Evolutionary conservation across 352 stramenopile species (phyloP).

Genomic region (Salisapilia sapeloensis): DNA sequence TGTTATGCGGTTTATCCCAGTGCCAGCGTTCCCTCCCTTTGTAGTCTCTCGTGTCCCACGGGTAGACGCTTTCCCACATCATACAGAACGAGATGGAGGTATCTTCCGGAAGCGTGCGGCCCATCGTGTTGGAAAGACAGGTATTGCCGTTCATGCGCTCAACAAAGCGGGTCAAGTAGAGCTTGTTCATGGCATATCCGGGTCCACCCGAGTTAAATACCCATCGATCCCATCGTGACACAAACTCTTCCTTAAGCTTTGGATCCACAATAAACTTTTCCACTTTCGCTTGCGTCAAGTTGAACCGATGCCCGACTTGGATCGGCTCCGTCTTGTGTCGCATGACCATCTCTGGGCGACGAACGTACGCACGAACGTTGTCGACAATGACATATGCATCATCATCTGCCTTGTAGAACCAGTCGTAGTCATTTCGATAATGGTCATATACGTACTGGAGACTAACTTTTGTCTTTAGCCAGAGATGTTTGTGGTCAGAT

Average conservation of each 20-base stretch:
- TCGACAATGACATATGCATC: conserved; percentile 72
- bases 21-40: conserved; percentile 64
- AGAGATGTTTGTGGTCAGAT: conserved; percentile 65
- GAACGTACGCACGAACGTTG: conserved; percentile 49
- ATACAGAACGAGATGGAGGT: conserved; percentile 74
- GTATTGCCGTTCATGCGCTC: conserved; percentile 23
- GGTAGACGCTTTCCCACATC: conserved; percentile 61
- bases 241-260: conserved; percentile 29
- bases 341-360: conserved; percentile 43
- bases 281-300: conserved; percentile 44
- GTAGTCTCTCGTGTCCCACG: conserved; percentile 53
- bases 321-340: conserved; percentile 31
- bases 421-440: conserved; percentile 67
- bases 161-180: conserved; percentile 59
- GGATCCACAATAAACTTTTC: conserved; percentile 69
- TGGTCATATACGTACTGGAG: conserved; percentile 47
- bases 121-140: conserved; percentile 47
- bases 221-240: conserved; percentile 37
- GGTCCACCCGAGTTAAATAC: conserved; percentile 71
- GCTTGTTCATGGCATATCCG: conserved; percentile 59
- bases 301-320: conserved; percentile 69
- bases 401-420: conserved; percentile 78
- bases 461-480: conserved; percentile 69
- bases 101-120: conserved; percentile 63
- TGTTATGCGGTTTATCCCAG: conserved; percentile 39